A percentile compares a stretch with the other conserved stretches of the same genome.
Evolutionary conservation across 371 early-diverging fungal genomes (phyloP).

Genomic region (Syncephalastrum racemosum): DNA sequence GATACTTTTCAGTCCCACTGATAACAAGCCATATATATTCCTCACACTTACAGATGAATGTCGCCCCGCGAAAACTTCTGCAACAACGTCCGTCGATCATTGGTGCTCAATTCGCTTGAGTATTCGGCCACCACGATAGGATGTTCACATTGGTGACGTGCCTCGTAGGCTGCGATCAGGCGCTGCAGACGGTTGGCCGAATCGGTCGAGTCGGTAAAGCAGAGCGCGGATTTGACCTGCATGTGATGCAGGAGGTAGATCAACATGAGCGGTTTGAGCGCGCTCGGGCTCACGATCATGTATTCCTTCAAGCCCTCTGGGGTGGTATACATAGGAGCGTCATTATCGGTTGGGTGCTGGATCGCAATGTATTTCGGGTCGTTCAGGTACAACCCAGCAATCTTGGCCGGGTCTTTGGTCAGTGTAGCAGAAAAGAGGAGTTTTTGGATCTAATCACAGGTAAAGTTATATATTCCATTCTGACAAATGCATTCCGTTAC

Average conservation of each 20-base stretch:
- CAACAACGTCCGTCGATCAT: constrained; percentile 67
- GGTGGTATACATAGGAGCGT: constrained; percentile 53
- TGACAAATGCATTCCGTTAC: constrained; percentile 2
- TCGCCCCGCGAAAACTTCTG: constrained; percentile 70
- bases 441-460: constrained; percentile 65
- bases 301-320: constrained; percentile 72
- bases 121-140: constrained; percentile 68
- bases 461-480: too few relatives aligned
- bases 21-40: neutral
- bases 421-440: constrained; percentile 93
- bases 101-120: constrained; percentile 77
- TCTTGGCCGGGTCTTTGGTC: constrained; percentile 90
- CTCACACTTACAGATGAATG: constrained; percentile 53
- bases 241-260: constrained; percentile 73
- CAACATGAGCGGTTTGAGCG: constrained; percentile 75
- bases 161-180: constrained; percentile 63
- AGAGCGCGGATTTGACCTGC: constrained; percentile 68
- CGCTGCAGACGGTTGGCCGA: constrained; percentile 76
- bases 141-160: constrained; percentile 21
- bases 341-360: constrained; percentile 43
- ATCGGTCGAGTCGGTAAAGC: constrained; percentile 89
- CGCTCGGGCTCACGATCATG: constrained; percentile 61
- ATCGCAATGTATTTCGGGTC: constrained; percentile 75
- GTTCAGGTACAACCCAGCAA: constrained; percentile 80
- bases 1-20: neutral